These are phyloP conservation scores for Cenchrus purpureus DNA, from an alignment of 176 grass and related monocot species.

Conservation along the genomic window DNA sequence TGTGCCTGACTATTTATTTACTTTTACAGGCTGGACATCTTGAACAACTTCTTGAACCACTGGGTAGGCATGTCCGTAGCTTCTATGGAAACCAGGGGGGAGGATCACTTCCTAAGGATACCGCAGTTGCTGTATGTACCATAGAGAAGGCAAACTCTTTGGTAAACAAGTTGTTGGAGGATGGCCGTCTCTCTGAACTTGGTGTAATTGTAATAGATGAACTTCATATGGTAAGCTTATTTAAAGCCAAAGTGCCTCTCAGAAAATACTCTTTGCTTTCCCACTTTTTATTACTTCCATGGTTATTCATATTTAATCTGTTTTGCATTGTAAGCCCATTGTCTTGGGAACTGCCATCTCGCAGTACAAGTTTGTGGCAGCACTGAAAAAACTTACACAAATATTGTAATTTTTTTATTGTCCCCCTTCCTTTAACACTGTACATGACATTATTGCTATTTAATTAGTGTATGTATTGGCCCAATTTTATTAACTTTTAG, in stretches of 20 bases:
- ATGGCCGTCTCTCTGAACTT: slow-evolving; percentile 94
- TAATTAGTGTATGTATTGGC: not conserved
- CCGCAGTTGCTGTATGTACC: slow-evolving; percentile 96
- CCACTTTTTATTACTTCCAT: slow-evolving; percentile 11
- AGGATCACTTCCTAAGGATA: slow-evolving; percentile 86
- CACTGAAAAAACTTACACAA: not conserved
- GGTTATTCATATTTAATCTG: not conserved
- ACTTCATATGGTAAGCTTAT: slow-evolving; percentile 91
- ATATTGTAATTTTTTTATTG: not conserved
- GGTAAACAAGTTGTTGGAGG: slow-evolving; percentile 89
- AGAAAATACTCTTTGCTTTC: slow-evolving; percentile 22
- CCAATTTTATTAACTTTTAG: not conserved
- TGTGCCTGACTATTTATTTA: slow-evolving; percentile 35
- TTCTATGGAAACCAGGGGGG: slow-evolving; percentile 92
- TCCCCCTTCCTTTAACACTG: not conserved
- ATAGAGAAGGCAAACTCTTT: slow-evolving; percentile 99
- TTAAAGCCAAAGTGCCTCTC: slow-evolving; percentile 18
- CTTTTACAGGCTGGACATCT: slow-evolving; percentile 84
- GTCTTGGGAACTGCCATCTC: not conserved
- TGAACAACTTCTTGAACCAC: slow-evolving; percentile 90
- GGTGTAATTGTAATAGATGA: slow-evolving; percentile 99
- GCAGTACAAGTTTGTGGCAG: not conserved
- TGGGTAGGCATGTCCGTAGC: slow-evolving; percentile 93
- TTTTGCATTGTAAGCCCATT: not conserved
- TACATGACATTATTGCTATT: not conserved